These are phyloP conservation scores for Fomes fomentarius DNA, from an alignment of 1,284 basidiomycete genomes.

Conservation along the genomic window DNA sequence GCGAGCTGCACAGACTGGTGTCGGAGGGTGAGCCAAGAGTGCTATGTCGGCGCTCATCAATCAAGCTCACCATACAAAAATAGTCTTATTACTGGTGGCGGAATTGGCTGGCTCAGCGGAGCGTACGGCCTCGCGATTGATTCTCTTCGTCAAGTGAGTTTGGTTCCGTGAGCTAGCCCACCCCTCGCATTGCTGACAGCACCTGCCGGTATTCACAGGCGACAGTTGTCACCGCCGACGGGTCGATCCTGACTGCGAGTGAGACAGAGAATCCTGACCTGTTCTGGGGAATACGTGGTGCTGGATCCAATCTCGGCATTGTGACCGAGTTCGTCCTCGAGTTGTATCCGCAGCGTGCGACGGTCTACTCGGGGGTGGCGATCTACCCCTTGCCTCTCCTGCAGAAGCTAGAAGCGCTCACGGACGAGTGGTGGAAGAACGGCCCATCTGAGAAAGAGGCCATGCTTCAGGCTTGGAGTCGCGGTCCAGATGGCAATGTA, in stretches of 20 bases:
- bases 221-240: conserved; percentile 56
- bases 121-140: conserved; percentile 59
- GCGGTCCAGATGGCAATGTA: conserved; percentile 19
- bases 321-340: conserved; percentile 44
- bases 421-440: conserved; percentile 15
- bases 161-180: too few relatives aligned
- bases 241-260: conserved; percentile 46
- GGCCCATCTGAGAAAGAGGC: conserved; percentile 20
- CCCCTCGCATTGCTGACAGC: not conserved
- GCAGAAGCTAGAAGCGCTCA: conserved; percentile 13
- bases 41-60: too few relatives aligned
- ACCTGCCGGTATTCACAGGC: conserved; percentile 43
- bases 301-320: conserved; percentile 47
- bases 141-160: conserved; percentile 51
- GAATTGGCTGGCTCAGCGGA: conserved; percentile 57
- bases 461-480: conserved; percentile 20
- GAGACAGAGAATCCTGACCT: conserved; percentile 41
- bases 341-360: conserved; percentile 38
- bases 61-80: too few relatives aligned
- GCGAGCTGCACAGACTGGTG: conserved; percentile 29
- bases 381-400: conserved; percentile 35
- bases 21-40: conserved; percentile 29
- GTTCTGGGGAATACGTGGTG: conserved; percentile 49
- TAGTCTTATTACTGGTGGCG: conserved; percentile 59
- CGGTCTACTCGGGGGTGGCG: conserved; percentile 36